A percentile compares a stretch with the other conserved stretches of the same genome.
These are phyloP conservation scores for Scorias spongiosa DNA, from an alignment of 2,329 filamentous ascomycete genomes.

Conservation along the genomic window DNA sequence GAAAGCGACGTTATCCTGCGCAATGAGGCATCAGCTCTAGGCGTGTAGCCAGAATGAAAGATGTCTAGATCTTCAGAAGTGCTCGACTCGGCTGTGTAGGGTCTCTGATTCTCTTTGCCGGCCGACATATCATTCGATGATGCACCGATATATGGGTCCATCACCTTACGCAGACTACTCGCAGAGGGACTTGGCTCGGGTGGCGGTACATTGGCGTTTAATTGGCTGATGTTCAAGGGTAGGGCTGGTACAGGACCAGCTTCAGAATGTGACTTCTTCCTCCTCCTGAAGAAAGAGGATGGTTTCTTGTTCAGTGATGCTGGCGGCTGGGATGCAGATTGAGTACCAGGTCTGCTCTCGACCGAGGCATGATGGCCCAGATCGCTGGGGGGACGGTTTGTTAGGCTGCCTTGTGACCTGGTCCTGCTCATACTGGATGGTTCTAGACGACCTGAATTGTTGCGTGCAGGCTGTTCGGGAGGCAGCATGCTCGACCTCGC, in stretches of 20 bases:
- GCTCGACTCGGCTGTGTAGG: slow-evolving; percentile 14
- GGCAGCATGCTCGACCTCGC: neutral
- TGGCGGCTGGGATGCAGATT: slow-evolving; percentile 5
- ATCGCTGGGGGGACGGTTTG: neutral
- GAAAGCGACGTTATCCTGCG: slow-evolving; percentile 23
- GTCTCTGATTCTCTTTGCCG: slow-evolving; percentile 9
- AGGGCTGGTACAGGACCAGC: slow-evolving; percentile 44
- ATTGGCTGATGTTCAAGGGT: slow-evolving; percentile 22
- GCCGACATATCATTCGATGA: slow-evolving; percentile 10
- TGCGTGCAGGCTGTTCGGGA: neutral
- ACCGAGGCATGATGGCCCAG: neutral
- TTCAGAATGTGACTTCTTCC: slow-evolving; percentile 79
- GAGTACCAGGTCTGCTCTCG: neutral
- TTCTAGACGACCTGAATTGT: neutral
- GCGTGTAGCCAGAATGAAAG: slow-evolving; percentile 64
- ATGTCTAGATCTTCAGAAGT: slow-evolving; percentile 34
- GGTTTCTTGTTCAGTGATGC: slow-evolving; percentile 67
- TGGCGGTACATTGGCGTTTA: slow-evolving; percentile 13
- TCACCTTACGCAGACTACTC: slow-evolving; percentile 70
- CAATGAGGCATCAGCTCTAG: slow-evolving; percentile 56
- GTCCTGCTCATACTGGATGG: neutral
- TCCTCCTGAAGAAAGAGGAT: slow-evolving; percentile 82
- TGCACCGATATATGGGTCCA: slow-evolving; percentile 61
- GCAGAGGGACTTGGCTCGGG: slow-evolving; percentile 36
- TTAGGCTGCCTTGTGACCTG: neutral